Base-by-base conservation (phyloP, 352 stramenopile genomes). In the Pythium insidiosum region DNA sequence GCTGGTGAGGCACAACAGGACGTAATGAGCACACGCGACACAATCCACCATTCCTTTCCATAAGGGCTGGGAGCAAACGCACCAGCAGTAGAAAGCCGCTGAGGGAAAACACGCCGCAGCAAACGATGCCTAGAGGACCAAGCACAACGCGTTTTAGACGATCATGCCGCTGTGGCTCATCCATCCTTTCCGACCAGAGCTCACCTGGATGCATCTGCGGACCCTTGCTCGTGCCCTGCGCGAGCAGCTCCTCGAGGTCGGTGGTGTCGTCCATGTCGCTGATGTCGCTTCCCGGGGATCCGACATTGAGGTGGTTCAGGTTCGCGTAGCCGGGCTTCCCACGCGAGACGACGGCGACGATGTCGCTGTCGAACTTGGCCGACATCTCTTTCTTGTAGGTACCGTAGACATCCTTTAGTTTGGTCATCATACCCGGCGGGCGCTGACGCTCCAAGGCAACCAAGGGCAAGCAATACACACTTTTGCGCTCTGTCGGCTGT, bases 251-350 rank as follows among this genome's bases (percentile, higher is more conserved):
- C 38, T 90, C 77, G 18, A 90, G 62, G 46, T 90, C 77, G 23
- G 70, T 75, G 5, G 74, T 83, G 59, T 90, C 77, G 46, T 84
- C 77, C 44, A 88, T 47, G 35, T 90, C 77, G 47, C 77, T 88
- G n/a, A 76, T 61, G 53, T 88, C 77, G 50, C 69, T 84, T 28
- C 68, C 68, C 5, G 74, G 74, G n/a, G 74, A 88, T 37, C 77
- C 77, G 22, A 85, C 61, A 37, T 90, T 84, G 23, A 90, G 56
- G 40, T 90, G 77, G 50, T 88, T 87, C 37, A 90, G 71, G 46
- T 90, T 90, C 5, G 77, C 77, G 43, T 90, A 90, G 19, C 74
- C 77, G 13, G 77, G 72, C 56, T 86, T 87, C 50, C 68, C 69
- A 30, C 73, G 65, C 45, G 61, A 69, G n/a, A 83, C 69, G 42